These are phyloP conservation scores for Eustoma russellianum DNA, from an alignment of 257 asterid species.

Conservation along the genomic window DNA sequence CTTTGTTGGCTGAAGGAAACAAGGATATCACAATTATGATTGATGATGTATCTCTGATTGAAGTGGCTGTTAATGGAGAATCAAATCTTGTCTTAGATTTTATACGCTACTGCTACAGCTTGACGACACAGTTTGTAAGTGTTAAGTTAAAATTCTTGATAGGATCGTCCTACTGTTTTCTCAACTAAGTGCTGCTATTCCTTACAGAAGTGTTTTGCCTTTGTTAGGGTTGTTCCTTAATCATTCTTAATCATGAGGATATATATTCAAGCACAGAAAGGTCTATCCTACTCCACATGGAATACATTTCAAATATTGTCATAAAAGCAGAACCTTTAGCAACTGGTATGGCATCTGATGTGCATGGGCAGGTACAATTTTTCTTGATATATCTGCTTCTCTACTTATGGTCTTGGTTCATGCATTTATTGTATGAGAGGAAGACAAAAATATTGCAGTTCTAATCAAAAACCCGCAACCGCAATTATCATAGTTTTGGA, in stretches of 20 bases:
- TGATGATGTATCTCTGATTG: conserved; percentile 84
- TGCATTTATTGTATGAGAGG: background rate
- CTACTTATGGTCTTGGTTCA: background rate
- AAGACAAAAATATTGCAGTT: too few species aligned
- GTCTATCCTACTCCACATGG: conserved; percentile 53
- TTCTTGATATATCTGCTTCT: background rate
- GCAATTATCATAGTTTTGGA: too few species aligned
- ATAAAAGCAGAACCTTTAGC: conserved; percentile 85
- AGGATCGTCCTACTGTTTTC: background rate
- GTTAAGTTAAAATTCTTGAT: background rate
- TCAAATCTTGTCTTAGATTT: conserved; percentile 66
- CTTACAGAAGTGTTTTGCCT: conserved; percentile 6
- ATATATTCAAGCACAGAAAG: conserved; percentile 48
- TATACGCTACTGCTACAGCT: conserved; percentile 64
- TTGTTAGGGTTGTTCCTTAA: conserved; percentile 55
- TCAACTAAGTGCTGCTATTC: background rate
- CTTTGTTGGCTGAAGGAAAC: conserved; percentile 29
- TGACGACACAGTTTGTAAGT: conserved; percentile 74
- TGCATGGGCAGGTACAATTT: conserved; percentile 83
- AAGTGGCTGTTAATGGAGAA: conserved; percentile 65
- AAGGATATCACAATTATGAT: conserved; percentile 42
- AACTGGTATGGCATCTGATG: conserved; percentile 85
- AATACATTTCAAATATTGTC: conserved; percentile 58
- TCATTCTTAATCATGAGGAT: conserved; percentile 71
- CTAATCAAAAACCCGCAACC: too few species aligned